These are phyloP conservation scores for Colletotrichum theobromicola DNA, from an alignment of 2,329 filamentous ascomycete species.

Conservation along the genomic window DNA sequence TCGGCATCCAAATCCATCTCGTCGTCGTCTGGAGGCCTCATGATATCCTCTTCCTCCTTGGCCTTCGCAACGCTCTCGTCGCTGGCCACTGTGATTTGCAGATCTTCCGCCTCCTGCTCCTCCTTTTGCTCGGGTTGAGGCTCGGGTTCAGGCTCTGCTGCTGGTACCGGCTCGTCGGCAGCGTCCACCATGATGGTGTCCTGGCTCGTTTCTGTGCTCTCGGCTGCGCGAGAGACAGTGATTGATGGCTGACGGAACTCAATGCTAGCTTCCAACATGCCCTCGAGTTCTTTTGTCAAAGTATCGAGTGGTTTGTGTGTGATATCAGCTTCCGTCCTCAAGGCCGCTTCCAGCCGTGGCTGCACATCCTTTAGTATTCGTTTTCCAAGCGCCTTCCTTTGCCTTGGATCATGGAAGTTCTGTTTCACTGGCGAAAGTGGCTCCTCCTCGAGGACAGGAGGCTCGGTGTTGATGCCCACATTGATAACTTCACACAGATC, in stretches of 20 bases:
- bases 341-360: conserved; percentile 75
- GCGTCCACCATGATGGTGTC: conserved; percentile 60
- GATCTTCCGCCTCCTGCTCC: not conserved
- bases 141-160: conserved; percentile 28
- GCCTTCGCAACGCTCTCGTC: conserved; percentile 25
- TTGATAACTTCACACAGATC: conserved; percentile 62
- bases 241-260: conserved; percentile 53
- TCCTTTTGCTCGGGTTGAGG: conserved; percentile 29
- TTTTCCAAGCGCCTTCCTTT: conserved; percentile 85
- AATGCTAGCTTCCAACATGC: conserved; percentile 72
- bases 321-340: conserved; percentile 83
- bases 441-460: conserved; percentile 28
- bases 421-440: conserved; percentile 56
- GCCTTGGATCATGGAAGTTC: conserved; percentile 72
- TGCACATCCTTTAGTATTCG: conserved; percentile 86
- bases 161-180: not conserved
- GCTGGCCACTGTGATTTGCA: conserved; percentile 49
- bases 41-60: conserved; percentile 27
- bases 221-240: conserved; percentile 36
- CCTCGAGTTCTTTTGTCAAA: conserved; percentile 76
- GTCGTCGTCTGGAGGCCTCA: conserved; percentile 38
- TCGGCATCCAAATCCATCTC: conserved; percentile 42
- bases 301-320: conserved; percentile 72
- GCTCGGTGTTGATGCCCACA: conserved; percentile 53
- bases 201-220: conserved; percentile 43